A percentile compares a stretch with the other conserved stretches of the same genome.
These are phyloP conservation scores for Cardiospermum halicacabum DNA, from an alignment of 345 rosid species.

Conservation along the genomic window DNA sequence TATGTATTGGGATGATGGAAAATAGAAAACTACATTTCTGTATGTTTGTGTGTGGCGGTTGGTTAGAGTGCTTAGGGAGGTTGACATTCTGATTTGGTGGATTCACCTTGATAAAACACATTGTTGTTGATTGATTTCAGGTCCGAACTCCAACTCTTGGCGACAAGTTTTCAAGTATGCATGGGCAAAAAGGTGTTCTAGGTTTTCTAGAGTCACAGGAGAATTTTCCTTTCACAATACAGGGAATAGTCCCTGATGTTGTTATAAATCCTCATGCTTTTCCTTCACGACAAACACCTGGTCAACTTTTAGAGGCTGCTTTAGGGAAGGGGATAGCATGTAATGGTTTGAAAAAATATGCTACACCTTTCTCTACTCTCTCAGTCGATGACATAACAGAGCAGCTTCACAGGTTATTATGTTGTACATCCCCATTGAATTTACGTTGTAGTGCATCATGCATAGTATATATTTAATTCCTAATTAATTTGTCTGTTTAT, in stretches of 20 bases:
- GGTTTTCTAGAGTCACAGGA: conserved; percentile 87
- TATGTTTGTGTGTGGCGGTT: not conserved
- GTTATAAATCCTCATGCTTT: conserved; percentile 91
- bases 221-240: conserved; percentile 83
- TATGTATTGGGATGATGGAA: not conserved
- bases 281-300: conserved; percentile 93
- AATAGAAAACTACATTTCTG: not conserved
- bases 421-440: not conserved
- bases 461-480: not conserved
- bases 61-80: not conserved
- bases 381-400: conserved; percentile 63
- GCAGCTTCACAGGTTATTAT: conserved; percentile 76
- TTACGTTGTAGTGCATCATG: not conserved
- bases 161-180: conserved; percentile 97
- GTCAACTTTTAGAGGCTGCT: conserved; percentile 91
- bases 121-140: conserved; percentile 27
- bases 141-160: conserved; percentile 87
- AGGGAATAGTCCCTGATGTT: conserved; percentile 90
- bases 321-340: conserved; percentile 86
- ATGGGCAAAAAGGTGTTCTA: conserved; percentile 94
- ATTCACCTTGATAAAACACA: not conserved
- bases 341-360: conserved; percentile 53
- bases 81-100: not conserved
- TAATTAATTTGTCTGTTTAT: not conserved
- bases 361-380: conserved; percentile 89